Percentiles rank a stretch among this genome's conserved stretches.
These are phyloP conservation scores for Boletus mariae DNA, from an alignment of 1,284 basidiomycete genomes.

Conservation along the genomic window DNA sequence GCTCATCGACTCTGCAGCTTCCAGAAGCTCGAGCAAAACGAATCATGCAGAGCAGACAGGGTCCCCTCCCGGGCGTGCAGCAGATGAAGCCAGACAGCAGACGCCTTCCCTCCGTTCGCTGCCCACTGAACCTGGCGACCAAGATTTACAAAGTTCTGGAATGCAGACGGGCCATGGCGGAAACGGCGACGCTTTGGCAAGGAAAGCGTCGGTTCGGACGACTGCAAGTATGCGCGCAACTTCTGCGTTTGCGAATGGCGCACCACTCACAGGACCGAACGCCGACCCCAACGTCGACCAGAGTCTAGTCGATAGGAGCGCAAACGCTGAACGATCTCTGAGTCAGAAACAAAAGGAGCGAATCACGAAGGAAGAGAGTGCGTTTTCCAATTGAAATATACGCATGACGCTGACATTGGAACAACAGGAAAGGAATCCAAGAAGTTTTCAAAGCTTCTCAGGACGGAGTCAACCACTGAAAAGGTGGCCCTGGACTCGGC, in stretches of 20 bases:
- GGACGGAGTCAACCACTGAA: constrained; percentile 27
- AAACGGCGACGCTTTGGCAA: constrained; percentile 7
- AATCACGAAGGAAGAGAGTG: constrained; percentile 27
- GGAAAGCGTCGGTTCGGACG: constrained; percentile 23
- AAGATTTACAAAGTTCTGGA: constrained; percentile 5
- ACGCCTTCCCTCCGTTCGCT: constrained; percentile 26
- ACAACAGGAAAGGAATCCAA: constrained; percentile 23
- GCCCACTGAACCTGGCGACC: constrained; percentile 12
- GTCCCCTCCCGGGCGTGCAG: neutral
- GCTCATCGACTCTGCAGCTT: constrained; percentile 1
- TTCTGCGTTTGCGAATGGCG: constrained; percentile 28
- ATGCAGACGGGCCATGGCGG: neutral
- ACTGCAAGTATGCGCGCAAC: constrained; percentile 18
- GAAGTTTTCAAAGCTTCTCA: constrained; percentile 27
- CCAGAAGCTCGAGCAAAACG: neutral
- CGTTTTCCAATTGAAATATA: constrained; percentile 1
- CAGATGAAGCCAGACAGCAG: neutral
- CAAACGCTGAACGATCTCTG: constrained; percentile 25
- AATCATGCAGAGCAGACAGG: neutral
- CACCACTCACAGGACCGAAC: constrained; percentile 19
- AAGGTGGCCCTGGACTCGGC: constrained; percentile 29
- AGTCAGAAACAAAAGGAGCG: constrained; percentile 28
- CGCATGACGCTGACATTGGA: neutral
- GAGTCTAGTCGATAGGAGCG: constrained; percentile 16
- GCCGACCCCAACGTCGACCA: constrained; percentile 25